phyloP scores from a whole-genome alignment of 257 asterid genomes.

The Paraleonurus japonicus region DNA sequence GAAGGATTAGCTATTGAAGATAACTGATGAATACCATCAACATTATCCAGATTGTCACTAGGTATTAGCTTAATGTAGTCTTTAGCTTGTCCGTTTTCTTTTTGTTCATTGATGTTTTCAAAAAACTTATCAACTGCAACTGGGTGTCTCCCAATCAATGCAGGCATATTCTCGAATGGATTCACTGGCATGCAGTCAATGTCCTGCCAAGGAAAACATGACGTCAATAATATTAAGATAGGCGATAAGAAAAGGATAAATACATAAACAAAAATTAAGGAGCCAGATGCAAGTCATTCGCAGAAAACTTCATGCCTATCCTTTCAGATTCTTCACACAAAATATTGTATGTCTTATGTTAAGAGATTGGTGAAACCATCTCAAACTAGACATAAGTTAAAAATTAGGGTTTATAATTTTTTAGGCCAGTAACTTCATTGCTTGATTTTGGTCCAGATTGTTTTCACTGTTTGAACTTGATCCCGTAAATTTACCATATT shows the following conservation, averaged over 20 bases:
- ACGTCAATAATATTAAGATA: slow-evolving; percentile 1
- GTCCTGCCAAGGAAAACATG: slow-evolving; percentile 55
- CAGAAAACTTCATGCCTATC: not conserved
- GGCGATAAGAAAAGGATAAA: not conserved
- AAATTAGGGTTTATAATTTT: too few species aligned
- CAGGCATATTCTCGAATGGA: slow-evolving; percentile 70
- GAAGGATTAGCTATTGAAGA: slow-evolving; percentile 50
- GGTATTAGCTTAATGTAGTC: slow-evolving; percentile 46
- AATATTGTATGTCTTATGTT: not conserved
- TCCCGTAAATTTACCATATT: too few species aligned
- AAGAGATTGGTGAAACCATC: not conserved
- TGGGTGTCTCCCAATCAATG: slow-evolving; percentile 51
- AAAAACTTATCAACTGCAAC: slow-evolving; percentile 51
- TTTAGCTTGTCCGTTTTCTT: slow-evolving; percentile 52
- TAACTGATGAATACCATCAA: slow-evolving; percentile 43
- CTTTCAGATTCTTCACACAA: slow-evolving; percentile 19
- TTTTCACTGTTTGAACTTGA: too few species aligned
- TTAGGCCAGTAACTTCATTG: too few species aligned
- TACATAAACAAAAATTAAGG: not conserved
- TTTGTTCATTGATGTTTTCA: slow-evolving; percentile 56
- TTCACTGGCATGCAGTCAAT: slow-evolving; percentile 88
- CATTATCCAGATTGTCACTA: slow-evolving; percentile 47
- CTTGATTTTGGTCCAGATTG: too few species aligned
- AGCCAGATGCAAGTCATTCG: slow-evolving; percentile 4
- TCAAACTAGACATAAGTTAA: not conserved